Base-by-base conservation (phyloP, 2,329 filamentous ascomycete genomes). In the Hypocrella siamensis region DNA sequence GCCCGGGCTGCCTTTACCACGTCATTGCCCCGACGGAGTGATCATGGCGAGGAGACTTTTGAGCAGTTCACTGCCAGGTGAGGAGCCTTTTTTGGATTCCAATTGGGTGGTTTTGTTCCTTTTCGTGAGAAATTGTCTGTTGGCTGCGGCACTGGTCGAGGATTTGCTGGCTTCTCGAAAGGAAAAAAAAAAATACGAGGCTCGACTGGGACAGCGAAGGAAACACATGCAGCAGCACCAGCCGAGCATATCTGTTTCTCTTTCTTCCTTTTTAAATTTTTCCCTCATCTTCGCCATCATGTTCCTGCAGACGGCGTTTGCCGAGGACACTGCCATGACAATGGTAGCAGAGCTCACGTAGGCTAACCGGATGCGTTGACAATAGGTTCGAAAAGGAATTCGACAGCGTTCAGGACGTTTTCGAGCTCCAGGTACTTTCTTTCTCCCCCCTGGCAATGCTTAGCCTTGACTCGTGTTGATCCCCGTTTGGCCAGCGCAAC, bases 21-120 rank as follows among this genome's bases (percentile, higher is more conserved):
- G 53, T 67, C 64, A 40, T 54, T 61, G 46, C 53, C 65, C 51
- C 58, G 66, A 53, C 63, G 60, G 46, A 57, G 57, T 53, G 62
- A 69, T 53, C 82, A 93, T 61, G 73, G 78, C 54, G 90, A 98
- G 62, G 90, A 98, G 76, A 93, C 81, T 51, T 98, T 93, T 50
- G 90, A 98, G 70, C 86, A 96, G 68, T 98, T 98, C 64, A 85
- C 82, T 62, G 80, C 85, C 51, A 86, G 90, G 90, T 98, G 82
- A 62, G 69, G 50, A 50, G 19, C 10, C 30, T 17, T 24, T 29
- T 11, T 11, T 30, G 30, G 21, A 28, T 14, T 30, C 28, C 4
- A 11, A n/a, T n/a, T n/a, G 19, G 17, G 27, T 14, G 9, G 7
- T 17, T 9, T 4, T 27, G 15, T 26, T 21, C 19, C 15, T 31